Evolutionary conservation across 345 rosid genomes (phyloP).

Genomic region (Salix caprea): DNA sequence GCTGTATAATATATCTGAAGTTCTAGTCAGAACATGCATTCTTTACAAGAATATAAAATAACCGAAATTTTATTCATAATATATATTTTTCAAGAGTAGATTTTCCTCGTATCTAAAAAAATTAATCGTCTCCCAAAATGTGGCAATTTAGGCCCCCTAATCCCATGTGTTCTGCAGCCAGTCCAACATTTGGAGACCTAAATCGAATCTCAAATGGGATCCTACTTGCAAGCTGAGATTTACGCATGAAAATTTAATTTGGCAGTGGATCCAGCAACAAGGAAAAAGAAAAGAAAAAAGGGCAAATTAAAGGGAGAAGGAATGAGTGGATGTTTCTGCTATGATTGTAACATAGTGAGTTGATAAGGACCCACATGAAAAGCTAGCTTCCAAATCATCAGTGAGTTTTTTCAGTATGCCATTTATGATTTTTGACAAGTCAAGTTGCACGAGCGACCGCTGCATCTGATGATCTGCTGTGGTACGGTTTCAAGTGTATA

Average conservation of each 20-base stretch:
- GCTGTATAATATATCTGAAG: too few species aligned
- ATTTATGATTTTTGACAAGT: constrained; percentile 16
- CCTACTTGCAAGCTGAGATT: too few species aligned
- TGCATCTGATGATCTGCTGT: constrained; percentile 14
- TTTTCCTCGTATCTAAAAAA: too few species aligned
- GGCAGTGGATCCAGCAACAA: too few species aligned
- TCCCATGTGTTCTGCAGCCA: too few species aligned
- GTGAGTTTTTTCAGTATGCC: background rate
- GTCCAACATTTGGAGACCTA: too few species aligned
- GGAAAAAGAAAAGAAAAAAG: background rate
- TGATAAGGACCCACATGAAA: background rate
- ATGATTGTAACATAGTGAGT: background rate
- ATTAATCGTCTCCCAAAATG: background rate
- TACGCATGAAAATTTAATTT: too few species aligned
- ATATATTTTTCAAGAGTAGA: too few species aligned
- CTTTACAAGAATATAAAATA: fast-evolving
- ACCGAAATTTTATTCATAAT: fast-evolving
- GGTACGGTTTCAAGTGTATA: constrained; percentile 9
- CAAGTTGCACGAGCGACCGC: constrained; percentile 28
- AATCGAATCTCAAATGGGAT: too few species aligned
- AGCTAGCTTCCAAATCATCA: constrained; percentile 8
- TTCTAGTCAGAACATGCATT: fast-evolving
- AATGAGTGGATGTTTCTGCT: constrained; percentile 17
- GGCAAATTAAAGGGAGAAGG: background rate
- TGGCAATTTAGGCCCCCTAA: background rate